These are phyloP conservation scores for Aphanomyces euteiches DNA, from an alignment of 352 stramenopile species.

Conservation along the genomic window DNA sequence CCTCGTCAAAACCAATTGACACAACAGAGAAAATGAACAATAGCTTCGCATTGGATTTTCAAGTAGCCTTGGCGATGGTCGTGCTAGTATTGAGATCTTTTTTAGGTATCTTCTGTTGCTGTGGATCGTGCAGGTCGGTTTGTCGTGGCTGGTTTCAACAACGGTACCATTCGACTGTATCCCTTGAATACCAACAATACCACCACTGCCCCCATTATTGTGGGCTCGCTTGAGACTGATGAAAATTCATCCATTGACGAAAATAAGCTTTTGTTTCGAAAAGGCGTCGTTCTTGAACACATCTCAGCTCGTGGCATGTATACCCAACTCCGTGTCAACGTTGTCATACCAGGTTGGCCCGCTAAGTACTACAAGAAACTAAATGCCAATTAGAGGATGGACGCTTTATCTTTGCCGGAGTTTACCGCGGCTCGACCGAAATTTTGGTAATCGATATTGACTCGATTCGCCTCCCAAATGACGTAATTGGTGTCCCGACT, in stretches of 20 bases:
- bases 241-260: conserved; percentile 26
- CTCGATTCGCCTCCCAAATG: conserved; percentile 61
- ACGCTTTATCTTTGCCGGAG: conserved; percentile 82
- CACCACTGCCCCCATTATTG: neutral
- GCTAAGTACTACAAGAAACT: too few species aligned
- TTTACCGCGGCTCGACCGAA: conserved; percentile 82
- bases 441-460: conserved; percentile 80
- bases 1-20: neutral
- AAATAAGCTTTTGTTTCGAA: conserved; percentile 58
- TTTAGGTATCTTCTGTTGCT: conserved; percentile 71
- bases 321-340: conserved; percentile 75
- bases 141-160: conserved; percentile 77
- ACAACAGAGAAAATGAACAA: neutral
- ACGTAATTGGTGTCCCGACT: conserved; percentile 42
- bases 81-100: neutral
- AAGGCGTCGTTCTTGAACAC: conserved; percentile 75
- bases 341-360: conserved; percentile 45
- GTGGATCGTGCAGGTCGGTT: conserved; percentile 64
- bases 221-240: conserved; percentile 12
- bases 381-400: conserved; percentile 45
- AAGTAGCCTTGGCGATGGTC: neutral
- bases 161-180: conserved; percentile 62
- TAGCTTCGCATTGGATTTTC: conserved; percentile 27
- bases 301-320: conserved; percentile 78
- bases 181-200: conserved; percentile 40